Evolutionary conservation across 2,329 filamentous ascomycete genomes (phyloP), one percentile per base, ranked within the genome.

Genomic region (Leptographium lundbergii): DNA sequence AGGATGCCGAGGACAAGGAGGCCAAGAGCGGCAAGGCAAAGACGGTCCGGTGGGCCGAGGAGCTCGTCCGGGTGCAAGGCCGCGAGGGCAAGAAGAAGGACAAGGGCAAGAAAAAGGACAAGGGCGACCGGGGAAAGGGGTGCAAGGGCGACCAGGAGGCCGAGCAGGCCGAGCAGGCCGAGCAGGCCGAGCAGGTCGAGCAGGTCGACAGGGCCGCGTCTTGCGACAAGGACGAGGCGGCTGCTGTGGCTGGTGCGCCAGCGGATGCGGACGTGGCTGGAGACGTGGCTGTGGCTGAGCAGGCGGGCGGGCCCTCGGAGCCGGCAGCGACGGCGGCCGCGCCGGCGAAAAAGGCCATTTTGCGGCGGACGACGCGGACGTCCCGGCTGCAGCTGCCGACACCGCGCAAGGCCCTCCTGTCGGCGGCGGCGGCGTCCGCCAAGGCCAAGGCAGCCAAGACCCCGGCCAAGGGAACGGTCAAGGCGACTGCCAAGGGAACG

Each of bases 31-130:
- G 42, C 39, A 45, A 45, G 57, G 60, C 57, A 53, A 72, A 71
- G 64, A 63, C 58, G 9, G 71, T 73, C 4, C 65, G 67, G 32
- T 73, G 70, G 70, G 69, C 66, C 4, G 66, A 69, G 34, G 64
- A 65, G 13, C 60, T 73, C 62, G 67, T 65, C 50, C 65, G 64
- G 34, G 67, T 63, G 55, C 70, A 70, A 57, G 63, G 56, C 59
- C 7, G 32, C 1, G 55, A 61, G 22, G 42, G 42, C 42, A 45
- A 45, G 59, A n/a, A 5, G 27, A 24, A 24, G 36, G 25, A 36
- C 24, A 42, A 50, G 25, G 22, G 51, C 19, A 25, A 27, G 27
- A 25, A 39, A 24, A 39, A 52, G 56, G n/a, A 45, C 50, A 52
- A 24, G 56, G 14, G 7, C 4, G 48, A n/a, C 13, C 29, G 24